Percentiles rank a stretch among this genome's conserved stretches.
Conservation (phyloP, 495 filamentous ascomycete genomes). For the Penicillium egyptiacum region DNA sequence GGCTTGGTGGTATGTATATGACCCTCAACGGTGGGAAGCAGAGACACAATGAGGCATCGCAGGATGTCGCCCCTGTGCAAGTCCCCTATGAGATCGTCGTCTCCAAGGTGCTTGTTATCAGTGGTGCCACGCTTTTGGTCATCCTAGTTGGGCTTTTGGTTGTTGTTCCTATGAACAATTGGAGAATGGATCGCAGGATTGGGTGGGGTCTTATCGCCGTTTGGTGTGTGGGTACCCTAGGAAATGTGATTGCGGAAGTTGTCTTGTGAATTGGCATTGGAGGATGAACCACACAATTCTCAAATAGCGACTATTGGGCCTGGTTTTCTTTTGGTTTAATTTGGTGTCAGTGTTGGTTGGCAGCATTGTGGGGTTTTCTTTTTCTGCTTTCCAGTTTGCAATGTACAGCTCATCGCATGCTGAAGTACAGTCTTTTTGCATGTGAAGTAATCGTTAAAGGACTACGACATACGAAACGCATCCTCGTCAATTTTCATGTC, state of each 20-base stretch:
- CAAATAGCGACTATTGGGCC: not conserved
- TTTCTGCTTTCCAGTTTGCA: not conserved
- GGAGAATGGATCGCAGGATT: conserved; percentile 84
- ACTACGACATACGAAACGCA: conserved; percentile 7
- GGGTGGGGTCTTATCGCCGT: conserved; percentile 80
- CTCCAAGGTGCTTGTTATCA: conserved; percentile 78
- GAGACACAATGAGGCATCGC: conserved; percentile 20
- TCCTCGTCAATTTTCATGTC: not conserved
- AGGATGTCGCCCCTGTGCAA: conserved; percentile 7
- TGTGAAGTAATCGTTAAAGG: not conserved
- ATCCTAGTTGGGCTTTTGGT: conserved; percentile 78
- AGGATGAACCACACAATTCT: not conserved
- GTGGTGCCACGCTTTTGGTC: conserved; percentile 73
- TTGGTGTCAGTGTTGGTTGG: not conserved
- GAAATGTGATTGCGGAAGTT: conserved; percentile 82
- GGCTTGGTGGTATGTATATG: conserved; percentile 84
- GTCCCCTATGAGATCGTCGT: conserved; percentile 73
- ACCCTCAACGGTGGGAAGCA: conserved; percentile 48
- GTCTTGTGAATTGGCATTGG: conserved; percentile 17
- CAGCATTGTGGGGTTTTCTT: not conserved
- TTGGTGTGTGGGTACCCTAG: conserved; percentile 79
- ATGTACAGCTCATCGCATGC: conserved; percentile 3
- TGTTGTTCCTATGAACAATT: conserved; percentile 79
- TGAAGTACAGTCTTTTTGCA: not conserved
- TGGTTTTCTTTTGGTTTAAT: not conserved